Base-by-base conservation (phyloP, 768 basidiomycete species). In the Suillus sp. region DNA sequence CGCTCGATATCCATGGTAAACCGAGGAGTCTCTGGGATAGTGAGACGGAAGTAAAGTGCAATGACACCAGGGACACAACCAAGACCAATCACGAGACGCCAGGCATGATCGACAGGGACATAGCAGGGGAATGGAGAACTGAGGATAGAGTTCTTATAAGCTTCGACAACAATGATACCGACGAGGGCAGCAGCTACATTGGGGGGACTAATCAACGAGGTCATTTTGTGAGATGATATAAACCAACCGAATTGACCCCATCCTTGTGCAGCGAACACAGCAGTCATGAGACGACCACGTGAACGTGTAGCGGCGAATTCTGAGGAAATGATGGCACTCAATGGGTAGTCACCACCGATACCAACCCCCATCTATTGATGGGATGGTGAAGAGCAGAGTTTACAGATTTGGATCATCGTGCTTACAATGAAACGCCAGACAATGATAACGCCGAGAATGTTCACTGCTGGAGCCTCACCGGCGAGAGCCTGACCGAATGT, bases 1-100 rank as follows among this genome's bases (percentile, higher is more conserved):
- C 83, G 81, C 75, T 95, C 92, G 65, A 96, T 85, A 80, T 96
- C 94, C 90, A 95, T 95, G 64, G 94, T 96, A 74, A 84, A 88
- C 57, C 94, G 92, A 30, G 94, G 94, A 0, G 93, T 95, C 74
- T 95, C 93, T 3, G 94, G 92, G 70, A 96, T 95, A 27, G 93
- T 95, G 35, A 95, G 83, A 73, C 94, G 92, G 89, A 92, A 95
- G 80, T 94, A 95, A 57, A 95, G 86, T 25, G 92, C 93, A 62
- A 94, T 72, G 48, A 81, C 82, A 60, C 86, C 94, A 38, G 94
- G 95, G 57, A 96, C 80, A 62, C 89, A 91, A 50, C 94, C 94
- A 38, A 95, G 80, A 71, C 94, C 94, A 73, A 96, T 93, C 71
- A 96, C 83, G 57, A 95, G 77, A 69, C 94, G 89, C 94, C 94